These are phyloP conservation scores for Aurinia saxatilis DNA, from an alignment of 345 rosid genomes.

Conservation along the genomic window DNA sequence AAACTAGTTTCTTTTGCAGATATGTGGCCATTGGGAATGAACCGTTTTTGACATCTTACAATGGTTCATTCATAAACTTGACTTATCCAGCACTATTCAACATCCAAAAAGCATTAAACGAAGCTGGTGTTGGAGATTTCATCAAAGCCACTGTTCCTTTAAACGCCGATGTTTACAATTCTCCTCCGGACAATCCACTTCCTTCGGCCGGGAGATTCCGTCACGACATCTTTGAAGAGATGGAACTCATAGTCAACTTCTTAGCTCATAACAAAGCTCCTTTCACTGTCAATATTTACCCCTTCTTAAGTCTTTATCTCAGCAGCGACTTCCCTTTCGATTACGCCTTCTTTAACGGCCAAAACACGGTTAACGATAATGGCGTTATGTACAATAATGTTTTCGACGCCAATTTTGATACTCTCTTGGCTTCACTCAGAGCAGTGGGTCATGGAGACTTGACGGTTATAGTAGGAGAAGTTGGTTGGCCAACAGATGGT, in stretches of 20 bases:
- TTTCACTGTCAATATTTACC: constrained; percentile 83
- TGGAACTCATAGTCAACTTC: constrained; percentile 71
- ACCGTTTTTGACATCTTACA: constrained; percentile 77
- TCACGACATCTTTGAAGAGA: constrained; percentile 40
- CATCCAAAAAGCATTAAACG: constrained; percentile 83
- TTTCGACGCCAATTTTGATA: constrained; percentile 84
- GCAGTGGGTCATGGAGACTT: constrained; percentile 51
- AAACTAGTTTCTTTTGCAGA: constrained; percentile 31
- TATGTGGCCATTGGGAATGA: constrained; percentile 89
- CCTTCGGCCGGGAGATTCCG: constrained; percentile 85
- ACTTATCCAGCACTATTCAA: constrained; percentile 84
- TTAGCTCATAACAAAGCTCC: constrained; percentile 67
- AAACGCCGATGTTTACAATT: constrained; percentile 78
- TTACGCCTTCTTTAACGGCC: constrained; percentile 84
- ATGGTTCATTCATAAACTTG: constrained; percentile 54
- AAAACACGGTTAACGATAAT: constrained; percentile 37
- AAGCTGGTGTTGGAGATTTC: constrained; percentile 57
- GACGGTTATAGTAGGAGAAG: constrained; percentile 68
- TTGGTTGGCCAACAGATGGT: constrained; percentile 95
- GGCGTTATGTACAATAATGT: constrained; percentile 70
- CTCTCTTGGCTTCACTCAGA: constrained; percentile 62
- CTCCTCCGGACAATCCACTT: constrained; percentile 46
- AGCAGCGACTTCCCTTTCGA: constrained; percentile 67
- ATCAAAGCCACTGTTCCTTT: constrained; percentile 83
- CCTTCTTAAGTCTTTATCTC: constrained; percentile 80